A percentile compares a stretch with the other conserved stretches of the same genome.
Evolutionary conservation across 1,284 basidiomycete genomes (phyloP).

Genomic region (Inonotus obliquus): DNA sequence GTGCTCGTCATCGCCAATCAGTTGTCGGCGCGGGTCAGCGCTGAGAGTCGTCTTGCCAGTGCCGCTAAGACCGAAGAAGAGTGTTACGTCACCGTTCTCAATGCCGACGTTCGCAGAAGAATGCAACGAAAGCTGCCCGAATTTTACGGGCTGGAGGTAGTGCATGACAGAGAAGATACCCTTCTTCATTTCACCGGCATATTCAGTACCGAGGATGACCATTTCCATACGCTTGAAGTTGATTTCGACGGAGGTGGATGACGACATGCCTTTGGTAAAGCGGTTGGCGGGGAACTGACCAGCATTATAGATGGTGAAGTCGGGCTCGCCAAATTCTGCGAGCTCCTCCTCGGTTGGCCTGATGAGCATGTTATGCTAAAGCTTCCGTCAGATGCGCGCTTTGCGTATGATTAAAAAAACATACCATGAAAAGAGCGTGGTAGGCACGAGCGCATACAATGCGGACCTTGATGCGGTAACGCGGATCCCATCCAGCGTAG

Average conservation of each 20-base stretch:
- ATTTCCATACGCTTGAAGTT: conserved; percentile 99
- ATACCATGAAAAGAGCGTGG: conserved; percentile 98
- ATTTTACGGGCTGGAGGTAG: conserved; percentile 99
- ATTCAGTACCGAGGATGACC: conserved; percentile 99
- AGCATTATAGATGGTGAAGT: conserved; percentile 99
- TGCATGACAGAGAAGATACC: conserved; percentile 99
- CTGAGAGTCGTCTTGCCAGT: conserved; percentile 98
- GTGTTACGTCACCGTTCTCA: conserved; percentile 86
- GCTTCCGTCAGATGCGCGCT: not conserved
- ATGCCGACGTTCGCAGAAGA: conserved; percentile 98
- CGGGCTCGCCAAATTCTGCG: conserved; percentile 94
- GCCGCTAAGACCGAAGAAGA: conserved; percentile 99
- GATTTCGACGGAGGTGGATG: conserved; percentile 97
- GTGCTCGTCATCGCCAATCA: conserved; percentile 97
- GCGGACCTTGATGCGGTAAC: conserved; percentile 99
- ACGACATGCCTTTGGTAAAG: conserved; percentile 99
- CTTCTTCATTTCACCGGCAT: conserved; percentile 99
- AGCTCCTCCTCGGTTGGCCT: conserved; percentile 95
- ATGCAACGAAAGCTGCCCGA: conserved; percentile 96
- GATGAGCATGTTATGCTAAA: conserved; percentile 97
- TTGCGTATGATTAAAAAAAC: not conserved
- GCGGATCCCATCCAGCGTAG: conserved; percentile 97
- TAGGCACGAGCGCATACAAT: conserved; percentile 98
- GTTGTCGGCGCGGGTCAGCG: conserved; percentile 84
- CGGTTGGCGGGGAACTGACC: conserved; percentile 99